A percentile compares a stretch with the other conserved stretches of the same genome.
Evolutionary conservation across 1,284 basidiomycete genomes (phyloP).

Genomic region (Malassezia restricta): DNA sequence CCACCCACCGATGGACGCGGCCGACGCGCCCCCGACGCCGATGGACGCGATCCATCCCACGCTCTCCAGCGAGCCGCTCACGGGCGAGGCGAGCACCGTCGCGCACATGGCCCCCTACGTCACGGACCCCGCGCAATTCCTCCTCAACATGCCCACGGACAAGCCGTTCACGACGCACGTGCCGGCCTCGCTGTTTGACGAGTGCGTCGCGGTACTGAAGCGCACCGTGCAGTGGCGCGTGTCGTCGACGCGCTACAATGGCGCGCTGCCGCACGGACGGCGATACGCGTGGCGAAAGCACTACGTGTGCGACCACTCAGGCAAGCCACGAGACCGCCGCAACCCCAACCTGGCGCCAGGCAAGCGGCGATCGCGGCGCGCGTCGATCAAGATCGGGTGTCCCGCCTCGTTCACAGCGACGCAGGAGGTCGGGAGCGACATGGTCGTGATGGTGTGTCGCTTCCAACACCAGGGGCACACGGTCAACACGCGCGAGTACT

Average conservation of each 20-base stretch:
- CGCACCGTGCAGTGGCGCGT: constrained; percentile 17
- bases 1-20: constrained; percentile 4
- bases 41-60: constrained; percentile 14
- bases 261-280: constrained; percentile 14
- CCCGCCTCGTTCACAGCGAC: constrained; percentile 17
- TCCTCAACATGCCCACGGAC: constrained; percentile 11
- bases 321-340: constrained; percentile 15
- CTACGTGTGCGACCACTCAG: constrained; percentile 17
- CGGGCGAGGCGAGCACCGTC: constrained; percentile 5
- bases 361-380: constrained; percentile 13
- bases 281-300: constrained; percentile 17
- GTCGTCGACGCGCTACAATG: constrained; percentile 17
- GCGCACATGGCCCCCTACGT: constrained; percentile 14
- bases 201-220: constrained; percentile 14
- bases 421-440: constrained; percentile 15
- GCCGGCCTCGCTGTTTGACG: constrained; percentile 15
- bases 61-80: constrained; percentile 6
- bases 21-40: not conserved
- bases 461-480: constrained; percentile 18
- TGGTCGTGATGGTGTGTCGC: constrained; percentile 16
- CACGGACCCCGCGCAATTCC: constrained; percentile 14
- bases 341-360: constrained; percentile 15
- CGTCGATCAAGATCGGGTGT: constrained; percentile 17
- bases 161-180: constrained; percentile 18
- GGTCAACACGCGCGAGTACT: constrained; percentile 18